Base-by-base conservation (phyloP, 352 stramenopile species). In the Globisporangium ultimum region DNA sequence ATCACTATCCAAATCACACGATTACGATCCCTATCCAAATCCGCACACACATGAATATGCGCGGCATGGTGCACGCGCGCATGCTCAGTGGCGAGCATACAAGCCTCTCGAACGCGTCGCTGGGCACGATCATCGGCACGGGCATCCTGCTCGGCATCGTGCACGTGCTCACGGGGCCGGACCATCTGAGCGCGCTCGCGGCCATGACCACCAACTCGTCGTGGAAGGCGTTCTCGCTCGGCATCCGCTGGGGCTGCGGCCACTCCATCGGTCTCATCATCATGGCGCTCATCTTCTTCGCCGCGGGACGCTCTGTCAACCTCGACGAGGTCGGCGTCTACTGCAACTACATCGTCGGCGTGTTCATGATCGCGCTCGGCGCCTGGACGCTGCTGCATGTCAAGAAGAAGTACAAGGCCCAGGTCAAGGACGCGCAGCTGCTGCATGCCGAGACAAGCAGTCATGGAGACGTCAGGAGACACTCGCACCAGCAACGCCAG, bases 101-200 rank as follows among this genome's bases (percentile, higher is more conserved):
- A n/a, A 61, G 52, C n/a, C 58, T 69, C 34, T 52, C 63, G 49
- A 46, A 69, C 22, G 63, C 63, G 48, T 59, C 63, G 51, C 20
- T 69, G 12, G 41, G 6, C 22, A 69, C 48, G 61, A 63, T 69
- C 58, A 56, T 69, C 20, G 60, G 63, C 58, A 69, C 63, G 22
- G 63, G 63, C 11, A 0, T 67, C 8, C 43, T 68, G 22, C 38
- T 69, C 5, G 63, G 63, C 47, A 24, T 69, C 45, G 48, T 69
- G 18, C 63, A 69, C 56, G 63, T 69, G 60, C 58, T 69, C 42
- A 69, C 61, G 68, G 77, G 80, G 0, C 91, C 91, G 0, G 91
- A 97, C 64, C 93, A 98, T 63, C 72, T 98, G 28, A 91, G 79
- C 53, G 91, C 90, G 34, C 66, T 97, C 15, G 89, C 88, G 12